Conservation (phyloP, 2,329 filamentous ascomycete species). For the Fusarium mexicanum region DNA sequence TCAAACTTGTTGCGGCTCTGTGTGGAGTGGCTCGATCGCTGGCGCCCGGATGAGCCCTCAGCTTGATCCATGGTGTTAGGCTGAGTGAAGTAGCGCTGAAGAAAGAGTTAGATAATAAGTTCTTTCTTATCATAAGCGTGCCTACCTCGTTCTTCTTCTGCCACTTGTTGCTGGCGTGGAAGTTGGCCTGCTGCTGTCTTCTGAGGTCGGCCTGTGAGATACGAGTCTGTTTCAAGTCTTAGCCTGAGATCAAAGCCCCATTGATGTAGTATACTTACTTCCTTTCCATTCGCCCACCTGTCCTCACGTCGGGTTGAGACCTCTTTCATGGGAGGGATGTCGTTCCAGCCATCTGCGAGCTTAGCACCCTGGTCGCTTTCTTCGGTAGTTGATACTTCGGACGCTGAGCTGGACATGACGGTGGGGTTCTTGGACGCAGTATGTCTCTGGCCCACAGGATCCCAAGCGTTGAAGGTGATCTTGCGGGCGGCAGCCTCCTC, state of each 20-base stretch:
- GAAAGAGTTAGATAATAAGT: not conserved
- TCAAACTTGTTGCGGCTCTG: conserved; percentile 37
- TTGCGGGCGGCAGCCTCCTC: not conserved
- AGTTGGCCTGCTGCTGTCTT: conserved; percentile 2
- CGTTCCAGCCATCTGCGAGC: conserved; percentile 20
- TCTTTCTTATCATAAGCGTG: not conserved
- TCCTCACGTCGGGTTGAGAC: conserved; percentile 3
- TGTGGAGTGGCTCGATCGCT: conserved; percentile 20
- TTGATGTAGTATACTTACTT: conserved; percentile 14
- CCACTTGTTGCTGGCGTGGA: not conserved
- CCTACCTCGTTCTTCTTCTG: not conserved
- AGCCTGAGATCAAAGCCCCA: not conserved
- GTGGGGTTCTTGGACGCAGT: conserved; percentile 39
- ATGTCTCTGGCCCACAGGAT: conserved; percentile 39
- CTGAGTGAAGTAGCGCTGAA: not conserved
- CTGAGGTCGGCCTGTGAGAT: conserved; percentile 32
- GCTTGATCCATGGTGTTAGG: not conserved
- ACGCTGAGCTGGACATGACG: conserved; percentile 23
- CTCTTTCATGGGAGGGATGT: not conserved
- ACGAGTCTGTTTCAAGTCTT: conserved; percentile 9
- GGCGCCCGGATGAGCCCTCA: not conserved
- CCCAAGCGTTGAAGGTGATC: conserved; percentile 47
- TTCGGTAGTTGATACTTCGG: conserved; percentile 8
- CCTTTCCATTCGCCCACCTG: conserved; percentile 41
- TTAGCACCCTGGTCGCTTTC: conserved; percentile 13